A percentile compares a stretch with the other conserved stretches of the same genome.
Evolutionary conservation across 1,139 yeast species (phyloP).

Genomic region (Suhomyces guaymorum): DNA sequence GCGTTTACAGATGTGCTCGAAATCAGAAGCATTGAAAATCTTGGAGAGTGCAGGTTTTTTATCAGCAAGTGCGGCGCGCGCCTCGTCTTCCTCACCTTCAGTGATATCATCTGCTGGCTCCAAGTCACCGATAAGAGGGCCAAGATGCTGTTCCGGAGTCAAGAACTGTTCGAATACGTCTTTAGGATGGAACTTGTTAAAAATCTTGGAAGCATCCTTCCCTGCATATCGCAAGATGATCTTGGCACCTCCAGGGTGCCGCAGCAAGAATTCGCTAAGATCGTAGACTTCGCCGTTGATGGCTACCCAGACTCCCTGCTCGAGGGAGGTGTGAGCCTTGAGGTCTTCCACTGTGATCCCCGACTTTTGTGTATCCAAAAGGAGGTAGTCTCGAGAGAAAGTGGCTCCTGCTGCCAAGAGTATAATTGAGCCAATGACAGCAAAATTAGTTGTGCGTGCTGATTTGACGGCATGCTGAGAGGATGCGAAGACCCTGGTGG

Average conservation of each 20-base stretch:
- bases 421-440: conserved; percentile 1
- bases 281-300: conserved; percentile 54
- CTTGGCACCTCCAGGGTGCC: conserved; percentile 59
- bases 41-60: conserved; percentile 26
- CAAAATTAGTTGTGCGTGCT: not conserved
- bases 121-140: conserved; percentile 19
- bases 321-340: conserved; percentile 32
- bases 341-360: conserved; percentile 33
- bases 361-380: conserved; percentile 9
- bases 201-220: conserved; percentile 57
- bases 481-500: not conserved
- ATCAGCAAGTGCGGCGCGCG: conserved; percentile 30
- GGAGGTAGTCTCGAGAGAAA: conserved; percentile 1
- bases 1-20: conserved; percentile 66
- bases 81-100: conserved; percentile 24
- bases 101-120: conserved; percentile 18
- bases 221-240: conserved; percentile 57
- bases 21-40: conserved; percentile 52
- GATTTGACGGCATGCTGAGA: not conserved
- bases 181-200: conserved; percentile 82
- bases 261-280: conserved; percentile 46
- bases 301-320: conserved; percentile 55
- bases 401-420: conserved; percentile 2
- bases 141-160: conserved; percentile 31
- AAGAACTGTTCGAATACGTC: conserved; percentile 61